phyloP scores from a whole-genome alignment of 768 basidiomycete genomes.

The Thelephora aurantiotincta region DNA sequence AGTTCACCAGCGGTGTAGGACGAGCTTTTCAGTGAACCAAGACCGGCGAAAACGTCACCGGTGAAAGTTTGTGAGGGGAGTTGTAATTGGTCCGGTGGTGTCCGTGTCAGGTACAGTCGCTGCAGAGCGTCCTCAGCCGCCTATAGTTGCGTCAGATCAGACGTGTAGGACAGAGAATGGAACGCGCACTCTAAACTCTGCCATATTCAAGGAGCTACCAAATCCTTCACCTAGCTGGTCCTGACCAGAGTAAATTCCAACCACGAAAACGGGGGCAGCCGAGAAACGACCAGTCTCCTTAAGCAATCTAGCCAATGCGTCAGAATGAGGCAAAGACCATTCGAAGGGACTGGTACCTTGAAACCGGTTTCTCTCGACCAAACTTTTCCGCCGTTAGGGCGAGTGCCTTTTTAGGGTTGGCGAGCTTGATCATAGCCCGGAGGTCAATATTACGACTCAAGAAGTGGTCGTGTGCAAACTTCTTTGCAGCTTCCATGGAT shows the following conservation, averaged over 20 bases:
- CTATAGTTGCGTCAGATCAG: conserved; percentile 19
- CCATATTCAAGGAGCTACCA: conserved; percentile 88
- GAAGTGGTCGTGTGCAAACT: conserved; percentile 85
- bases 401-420: conserved; percentile 68
- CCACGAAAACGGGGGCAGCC: conserved; percentile 86
- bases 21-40: conserved; percentile 22
- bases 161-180: conserved; percentile 1
- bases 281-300: conserved; percentile 89
- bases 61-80: conserved; percentile 70
- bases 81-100: conserved; percentile 51
- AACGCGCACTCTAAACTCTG: conserved; percentile 68
- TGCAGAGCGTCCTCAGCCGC: conserved; percentile 80
- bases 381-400: conserved; percentile 60
- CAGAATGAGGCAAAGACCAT: not conserved
- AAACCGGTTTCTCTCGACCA: conserved; percentile 48
- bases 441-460: conserved; percentile 77
- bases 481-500: conserved; percentile 74
- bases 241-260: conserved; percentile 78
- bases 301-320: conserved; percentile 40
- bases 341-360: conserved; percentile 29
- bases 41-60: conserved; percentile 35
- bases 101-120: conserved; percentile 69
- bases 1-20: conserved; percentile 40
- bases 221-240: conserved; percentile 91
- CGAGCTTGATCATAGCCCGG: conserved; percentile 64